Base-by-base conservation (phyloP, 1,284 basidiomycete genomes). In the Calocybe gambosa region DNA sequence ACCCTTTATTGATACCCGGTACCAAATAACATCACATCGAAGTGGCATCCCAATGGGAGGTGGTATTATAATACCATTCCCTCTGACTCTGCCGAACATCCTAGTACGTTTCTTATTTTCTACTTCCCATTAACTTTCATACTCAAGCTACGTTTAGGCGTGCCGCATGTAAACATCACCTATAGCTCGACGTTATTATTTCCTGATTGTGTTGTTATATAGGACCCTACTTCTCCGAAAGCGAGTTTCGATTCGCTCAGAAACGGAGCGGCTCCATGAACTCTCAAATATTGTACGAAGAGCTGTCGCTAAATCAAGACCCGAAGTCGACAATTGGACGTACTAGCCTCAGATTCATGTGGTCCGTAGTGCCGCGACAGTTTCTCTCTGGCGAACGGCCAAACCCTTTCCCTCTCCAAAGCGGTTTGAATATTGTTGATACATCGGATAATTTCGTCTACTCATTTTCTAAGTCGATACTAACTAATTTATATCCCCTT, bases 51-150 rank as follows among this genome's bases (percentile, higher is more conserved):
- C 35, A 18, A 50, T 48, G n/a, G 44, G 39, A n/a, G 50, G 52
- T 12, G 44, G 46, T 13, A 31, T 51, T 7, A 18, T 51, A 8
- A 21, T 48, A 18, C 52, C 52, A 16, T 34, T 53, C 16, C 49
- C 52, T 5, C 38, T 53, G 18, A 43, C 46, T 15, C 23, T 53
- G 19, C 49, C 49, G 9, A 53, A 51, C 33, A 38, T 53, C 18
- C 28, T 53, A 19, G 52, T 49, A 43, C 31, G 51, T 45, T 13
- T 15, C 15, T 42, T 15, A 4, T 15, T 39, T 16, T 19, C 33
- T 12, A 3, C n/a, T 25, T 16, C n/a, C 26, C 29, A 10, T 9
- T 34, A 5, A 28, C 33, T 23, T 15, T 19, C 18, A 12, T 25
- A 15, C 37, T 23, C 9, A 18, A 16, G 4, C 13, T 34, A 8